Base-by-base conservation (phyloP, 306 rosid species). In the Pyrus communis region DNA sequence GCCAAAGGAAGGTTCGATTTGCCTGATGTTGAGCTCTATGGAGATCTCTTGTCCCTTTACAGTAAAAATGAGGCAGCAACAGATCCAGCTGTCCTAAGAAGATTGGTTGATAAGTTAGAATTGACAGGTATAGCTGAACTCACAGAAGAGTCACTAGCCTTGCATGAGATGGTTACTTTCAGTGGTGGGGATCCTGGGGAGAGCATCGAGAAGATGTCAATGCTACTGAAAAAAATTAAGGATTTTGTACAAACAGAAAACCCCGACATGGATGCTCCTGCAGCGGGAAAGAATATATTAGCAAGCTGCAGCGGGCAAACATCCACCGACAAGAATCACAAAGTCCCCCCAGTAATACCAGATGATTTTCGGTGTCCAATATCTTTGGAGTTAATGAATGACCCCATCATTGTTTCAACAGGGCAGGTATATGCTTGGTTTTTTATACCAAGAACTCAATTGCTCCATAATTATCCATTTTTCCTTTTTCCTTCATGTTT, bases 331-430 rank as follows among this genome's bases (percentile, higher is more conserved):
- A 88, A 70, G 77, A 86, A 76, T 77, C 86, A 84, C 79, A 88
- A 84, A 79, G 80, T 76, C 25, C 85, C 87, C 31, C 86, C 88
- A 67, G 81, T 82, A 68, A 81, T 92, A 69, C 99, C 99, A 11
- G 91, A 88, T 79, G 99, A 96, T 88, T 96, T 96, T 79, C 91
- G 93, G 59, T 96, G 99, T 86, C 99, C 99, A 13, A 93, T 96
- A 80, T 91, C 99, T 68, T 84, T 96, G 72, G 99, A 96, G 82
- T 85, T 96, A 82, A 96, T 96, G 98, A 88, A 75, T 81, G 97
- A 96, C 86, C 99, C 99, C 9, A 96, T 96, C 77, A 96, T 96
- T 84, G 98, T 96, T 79, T 96, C 99, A 67, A 96, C 99, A 11
- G 99, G 99, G 82, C 99, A 96, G 98, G 99, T 96, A 87, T 79